Base-by-base conservation (phyloP, 495 filamentous ascomycete species). In the Penicillium coprophilum region DNA sequence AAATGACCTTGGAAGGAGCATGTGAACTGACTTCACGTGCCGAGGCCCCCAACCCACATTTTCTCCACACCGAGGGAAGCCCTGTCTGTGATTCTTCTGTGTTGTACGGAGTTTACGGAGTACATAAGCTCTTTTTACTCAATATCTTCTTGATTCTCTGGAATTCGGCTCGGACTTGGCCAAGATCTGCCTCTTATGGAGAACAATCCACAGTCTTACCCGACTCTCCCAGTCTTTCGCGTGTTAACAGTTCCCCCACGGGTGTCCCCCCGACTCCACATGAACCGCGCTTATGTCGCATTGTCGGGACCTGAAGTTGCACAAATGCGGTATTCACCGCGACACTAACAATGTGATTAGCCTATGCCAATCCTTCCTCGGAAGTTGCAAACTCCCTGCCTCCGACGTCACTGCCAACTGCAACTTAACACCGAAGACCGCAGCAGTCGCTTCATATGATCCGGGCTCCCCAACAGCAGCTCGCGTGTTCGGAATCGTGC, bases 381-480 rank as follows among this genome's bases (percentile, higher is more conserved):
- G 38, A 47, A 38, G 23, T 17, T 40, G n/a, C 19, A 44, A 28
- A 23, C 30, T 47, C 20, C 36, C 28, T 41, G 27, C 46, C 17
- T 15, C 19, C 50, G 46, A 51, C 52, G 34, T 77, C 61, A 78
- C 50, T 63, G 61, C 69, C 70, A 73, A 45, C 69, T 62, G 68
- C 70, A 73, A 45, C 69, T 62, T 41, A 79, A 75, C 27, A 71
- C 60, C 52, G 65, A 68, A 47, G 63, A 63, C 48, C 65, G 63
- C 40, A 75, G 58, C 46, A 76, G 61, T 50, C 66, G 68, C 66
- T 71, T 73, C 70, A 77, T 71, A 65, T 77, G 74, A 62, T 79
- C 70, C 15, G 69, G 64, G 15, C 63, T 67, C 10, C 69, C 70
- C 65, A 61, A 71, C 24, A 76, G 59, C 13, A 68, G 53, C 46